Evolutionary conservation across 306 rosid species (phyloP).

Genomic region (Dicorynia guianensis): DNA sequence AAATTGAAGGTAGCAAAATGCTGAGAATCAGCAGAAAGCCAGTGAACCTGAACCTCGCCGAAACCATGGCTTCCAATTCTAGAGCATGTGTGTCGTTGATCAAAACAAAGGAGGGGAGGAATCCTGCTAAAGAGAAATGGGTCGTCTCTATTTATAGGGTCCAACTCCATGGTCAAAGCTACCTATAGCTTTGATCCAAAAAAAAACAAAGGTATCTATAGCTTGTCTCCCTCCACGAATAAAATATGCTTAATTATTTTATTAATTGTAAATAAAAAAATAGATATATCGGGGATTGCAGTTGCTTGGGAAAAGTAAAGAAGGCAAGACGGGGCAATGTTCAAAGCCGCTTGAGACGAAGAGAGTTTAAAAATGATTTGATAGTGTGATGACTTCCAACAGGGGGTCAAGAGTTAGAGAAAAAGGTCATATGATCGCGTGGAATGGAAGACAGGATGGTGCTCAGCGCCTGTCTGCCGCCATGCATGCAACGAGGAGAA

Average conservation of each 20-base stretch:
- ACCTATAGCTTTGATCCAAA: no score
- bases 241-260: conserved; percentile 26
- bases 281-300: conserved; percentile 20
- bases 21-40: conserved; percentile 37
- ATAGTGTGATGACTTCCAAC: background rate
- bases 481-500: conserved; percentile 62
- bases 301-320: conserved; percentile 48
- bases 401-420: conserved; percentile 19
- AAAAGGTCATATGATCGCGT: conserved; percentile 58
- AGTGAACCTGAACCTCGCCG: conserved; percentile 43
- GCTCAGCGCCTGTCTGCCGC: conserved; percentile 77
- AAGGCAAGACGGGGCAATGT: background rate
- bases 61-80: conserved; percentile 46
- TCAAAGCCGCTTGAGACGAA: conserved; percentile 30
- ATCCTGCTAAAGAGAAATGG: conserved; percentile 24
- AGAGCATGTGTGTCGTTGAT: conserved; percentile 36
- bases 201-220: no score
- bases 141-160: conserved; percentile 40
- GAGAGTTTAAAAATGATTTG: conserved; percentile 37
- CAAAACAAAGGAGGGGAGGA: conserved; percentile 41
- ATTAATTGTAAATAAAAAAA: background rate
- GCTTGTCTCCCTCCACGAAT: background rate
- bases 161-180: conserved; percentile 52
- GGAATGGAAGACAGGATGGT: conserved; percentile 59
- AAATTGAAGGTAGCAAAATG: conserved; percentile 42